Evolutionary conservation across 495 filamentous ascomycete species (phyloP).

Genomic region (Thermothielavioides terrestris): DNA sequence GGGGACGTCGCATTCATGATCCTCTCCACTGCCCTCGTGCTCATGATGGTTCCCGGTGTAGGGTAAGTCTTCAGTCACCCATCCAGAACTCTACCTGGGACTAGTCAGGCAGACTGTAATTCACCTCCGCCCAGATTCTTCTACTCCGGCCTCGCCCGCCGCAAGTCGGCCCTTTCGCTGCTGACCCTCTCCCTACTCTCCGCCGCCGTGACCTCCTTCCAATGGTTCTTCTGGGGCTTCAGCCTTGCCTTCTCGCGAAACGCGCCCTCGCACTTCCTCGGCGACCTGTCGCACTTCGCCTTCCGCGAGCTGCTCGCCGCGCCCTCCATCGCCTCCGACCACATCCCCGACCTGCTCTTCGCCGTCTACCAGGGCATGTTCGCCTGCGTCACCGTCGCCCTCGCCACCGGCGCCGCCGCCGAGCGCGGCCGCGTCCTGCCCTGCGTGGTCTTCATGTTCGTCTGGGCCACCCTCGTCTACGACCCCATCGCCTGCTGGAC

Average conservation of each 20-base stretch:
- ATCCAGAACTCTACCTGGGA: too few relatives aligned
- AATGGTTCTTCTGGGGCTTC: conserved; percentile 99
- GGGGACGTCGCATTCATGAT: conserved; percentile 94
- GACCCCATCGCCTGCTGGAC: conserved; percentile 97
- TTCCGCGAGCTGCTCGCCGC: conserved; percentile 70
- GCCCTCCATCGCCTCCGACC: conserved; percentile 68
- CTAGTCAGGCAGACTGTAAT: too few relatives aligned
- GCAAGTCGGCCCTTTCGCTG: conserved; percentile 89
- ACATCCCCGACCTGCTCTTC: conserved; percentile 84
- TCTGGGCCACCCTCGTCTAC: conserved; percentile 93
- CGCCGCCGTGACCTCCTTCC: conserved; percentile 78
- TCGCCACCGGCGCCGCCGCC: conserved; percentile 85
- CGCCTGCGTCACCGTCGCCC: conserved; percentile 58
- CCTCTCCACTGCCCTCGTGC: conserved; percentile 77
- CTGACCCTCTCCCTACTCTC: conserved; percentile 97
- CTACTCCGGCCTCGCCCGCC: conserved; percentile 90
- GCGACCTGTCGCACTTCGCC: conserved; percentile 80
- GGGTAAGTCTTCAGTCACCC: too few relatives aligned
- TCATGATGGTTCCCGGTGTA: conserved; percentile 98
- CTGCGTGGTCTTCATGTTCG: conserved; percentile 89
- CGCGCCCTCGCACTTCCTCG: conserved; percentile 74
- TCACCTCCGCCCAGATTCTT: too few relatives aligned
- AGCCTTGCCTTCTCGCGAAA: conserved; percentile 85
- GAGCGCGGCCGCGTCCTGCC: conserved; percentile 94
- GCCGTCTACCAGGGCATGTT: conserved; percentile 98